Conservation (phyloP, 2,329 filamentous ascomycete species). For the Stachybotrys elegans region DNA sequence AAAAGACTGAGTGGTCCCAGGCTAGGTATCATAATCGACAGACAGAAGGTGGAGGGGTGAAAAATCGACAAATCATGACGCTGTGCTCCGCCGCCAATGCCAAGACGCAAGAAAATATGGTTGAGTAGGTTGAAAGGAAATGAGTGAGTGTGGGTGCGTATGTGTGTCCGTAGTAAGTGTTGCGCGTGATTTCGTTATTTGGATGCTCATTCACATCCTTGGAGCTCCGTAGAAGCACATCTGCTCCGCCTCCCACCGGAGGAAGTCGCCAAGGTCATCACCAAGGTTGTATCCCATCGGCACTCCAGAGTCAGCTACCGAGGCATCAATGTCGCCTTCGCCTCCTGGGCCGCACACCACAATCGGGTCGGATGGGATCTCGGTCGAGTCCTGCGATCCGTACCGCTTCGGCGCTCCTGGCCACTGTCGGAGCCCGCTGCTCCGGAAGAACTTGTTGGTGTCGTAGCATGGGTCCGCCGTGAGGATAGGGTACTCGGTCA, state of each 20-base stretch:
- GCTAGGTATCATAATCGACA: conserved; percentile 1
- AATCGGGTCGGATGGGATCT: conserved; percentile 45
- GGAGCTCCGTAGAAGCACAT: conserved; percentile 28
- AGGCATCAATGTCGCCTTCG: conserved; percentile 23
- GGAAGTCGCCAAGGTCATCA: conserved; percentile 54
- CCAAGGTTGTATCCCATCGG: conserved; percentile 58
- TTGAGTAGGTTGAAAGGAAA: conserved; percentile 1
- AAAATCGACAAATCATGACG: conserved; percentile 5
- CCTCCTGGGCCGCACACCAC: conserved; percentile 36
- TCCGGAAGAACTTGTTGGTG: conserved; percentile 26
- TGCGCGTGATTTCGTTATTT: too few relatives aligned
- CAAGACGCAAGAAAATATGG: too few relatives aligned
- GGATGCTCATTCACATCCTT: conserved; percentile 5
- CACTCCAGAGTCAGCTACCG: conserved; percentile 30
- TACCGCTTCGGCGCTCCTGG: conserved; percentile 26
- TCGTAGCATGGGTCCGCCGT: conserved; percentile 16
- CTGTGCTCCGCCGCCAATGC: conserved; percentile 1
- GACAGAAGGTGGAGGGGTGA: background rate
- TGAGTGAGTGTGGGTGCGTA: too few relatives aligned
- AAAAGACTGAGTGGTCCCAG: too few relatives aligned
- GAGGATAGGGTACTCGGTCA: conserved; percentile 25
- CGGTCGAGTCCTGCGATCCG: conserved; percentile 17
- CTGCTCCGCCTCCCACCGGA: conserved; percentile 52
- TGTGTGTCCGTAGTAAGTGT: too few relatives aligned
- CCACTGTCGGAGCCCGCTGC: conserved; percentile 28